phyloP scores from a whole-genome alignment of 805 yeast species.

The Candida patagonica region DNA sequence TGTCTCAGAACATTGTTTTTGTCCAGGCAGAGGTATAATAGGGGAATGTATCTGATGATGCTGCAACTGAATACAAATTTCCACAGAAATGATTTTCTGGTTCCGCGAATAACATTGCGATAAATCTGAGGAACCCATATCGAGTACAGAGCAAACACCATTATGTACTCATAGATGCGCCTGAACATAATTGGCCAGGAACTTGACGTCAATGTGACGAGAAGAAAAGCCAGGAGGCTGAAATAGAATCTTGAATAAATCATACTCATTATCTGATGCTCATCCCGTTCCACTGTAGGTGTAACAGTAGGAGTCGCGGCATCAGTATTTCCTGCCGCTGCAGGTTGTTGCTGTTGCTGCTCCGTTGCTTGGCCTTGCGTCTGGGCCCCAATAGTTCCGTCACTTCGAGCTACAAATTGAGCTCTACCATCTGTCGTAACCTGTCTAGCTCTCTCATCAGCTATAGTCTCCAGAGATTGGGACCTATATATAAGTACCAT shows the following conservation, averaged over 20 bases:
- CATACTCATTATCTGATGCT: slow-evolving; percentile 47
- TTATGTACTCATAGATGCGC: slow-evolving; percentile 45
- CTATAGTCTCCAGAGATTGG: slow-evolving; percentile 37
- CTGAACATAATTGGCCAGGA: slow-evolving; percentile 58
- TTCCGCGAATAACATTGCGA: slow-evolving; percentile 63
- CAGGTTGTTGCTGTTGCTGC: slow-evolving; percentile 13
- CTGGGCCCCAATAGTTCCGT: slow-evolving; percentile 16
- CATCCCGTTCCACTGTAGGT: slow-evolving; percentile 32
- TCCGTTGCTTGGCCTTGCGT: slow-evolving; percentile 3
- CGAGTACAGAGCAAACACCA: slow-evolving; percentile 48
- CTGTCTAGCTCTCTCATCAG: slow-evolving; percentile 30
- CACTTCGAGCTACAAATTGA: slow-evolving; percentile 21
- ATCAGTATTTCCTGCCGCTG: not conserved
- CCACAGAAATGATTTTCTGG: slow-evolving; percentile 62
- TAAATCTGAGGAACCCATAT: slow-evolving; percentile 86
- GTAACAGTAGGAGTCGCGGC: slow-evolving; percentile 1
- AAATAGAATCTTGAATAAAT: slow-evolving; percentile 50
- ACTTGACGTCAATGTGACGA: slow-evolving; percentile 46
- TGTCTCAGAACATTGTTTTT: slow-evolving; percentile 61
- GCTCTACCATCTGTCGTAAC: slow-evolving; percentile 6
- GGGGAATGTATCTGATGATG: slow-evolving; percentile 51
- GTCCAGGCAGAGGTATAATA: slow-evolving; percentile 48
- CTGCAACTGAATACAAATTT: slow-evolving; percentile 66
- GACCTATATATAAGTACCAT: slow-evolving; percentile 56
- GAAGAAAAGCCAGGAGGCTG: slow-evolving; percentile 42